Evolutionary conservation across 192 early-diverging fungal genomes (phyloP), one percentile per base, ranked within the genome.

Genomic region (Podila horticola): DNA sequence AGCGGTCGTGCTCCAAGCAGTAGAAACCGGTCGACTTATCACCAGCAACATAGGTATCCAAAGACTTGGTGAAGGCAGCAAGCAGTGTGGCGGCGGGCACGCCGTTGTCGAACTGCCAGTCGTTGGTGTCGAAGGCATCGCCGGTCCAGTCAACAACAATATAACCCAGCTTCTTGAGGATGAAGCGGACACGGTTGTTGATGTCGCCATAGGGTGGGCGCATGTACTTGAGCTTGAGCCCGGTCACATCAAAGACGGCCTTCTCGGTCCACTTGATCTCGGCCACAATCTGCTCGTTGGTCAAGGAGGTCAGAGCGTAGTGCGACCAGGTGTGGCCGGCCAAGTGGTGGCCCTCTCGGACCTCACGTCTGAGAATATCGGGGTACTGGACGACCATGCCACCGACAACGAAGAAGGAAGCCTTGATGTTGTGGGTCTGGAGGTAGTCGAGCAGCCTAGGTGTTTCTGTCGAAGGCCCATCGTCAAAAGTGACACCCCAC

Each of bases 311-410:
- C 66, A 92, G 49, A 15, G 77, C 76, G 11, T 68, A 65, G 52
- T 93, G 91, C 20, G 88, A 86, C 89, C 90, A 93, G 20, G 91
- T 92, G 69, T 92, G 90, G 29, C 88, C 72, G 34, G 84, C 87
- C 12, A 88, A 48, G 62, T 88, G 74, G 48, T 82, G 79, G 29
- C 84, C 84, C 11, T 67, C 65, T 1, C 58, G 55, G 31, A 66
- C 71, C 24, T 79, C 72, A 41, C 77, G 74, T 19, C 64, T 72
- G 26, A 85, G 36, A 58, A 74, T 67, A 13, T 86, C 77, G 15
- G 85, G 84, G 62, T 75, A 69, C 55, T 79, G 51, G 20, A 77
- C 45, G 29, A 86, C 83, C 20, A 84, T 76, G 34, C 69, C 70
- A 17, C 88, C 88, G 36, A 87, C 72, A 41, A 86, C 66, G 49